phyloP scores from a whole-genome alignment of 2,329 filamentous ascomycete genomes.

The Scortechinia acanthostroma region DNA sequence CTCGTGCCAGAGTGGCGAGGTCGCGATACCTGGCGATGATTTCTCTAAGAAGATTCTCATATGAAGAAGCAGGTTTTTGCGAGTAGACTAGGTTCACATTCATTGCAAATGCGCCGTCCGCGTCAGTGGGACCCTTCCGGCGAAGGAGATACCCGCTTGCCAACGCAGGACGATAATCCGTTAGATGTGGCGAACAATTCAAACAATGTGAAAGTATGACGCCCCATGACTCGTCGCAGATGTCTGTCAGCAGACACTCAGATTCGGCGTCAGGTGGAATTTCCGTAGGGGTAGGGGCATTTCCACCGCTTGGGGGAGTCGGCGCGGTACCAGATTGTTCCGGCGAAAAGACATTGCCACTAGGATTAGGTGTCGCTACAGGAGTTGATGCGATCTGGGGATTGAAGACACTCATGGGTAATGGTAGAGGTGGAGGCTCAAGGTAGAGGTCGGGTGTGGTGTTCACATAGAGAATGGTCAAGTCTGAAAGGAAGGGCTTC shows the following conservation, averaged over 20 bases:
- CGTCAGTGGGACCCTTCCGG: slow-evolving; percentile 26
- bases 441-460: slow-evolving; percentile 21
- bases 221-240: slow-evolving; percentile 51
- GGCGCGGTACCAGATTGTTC: slow-evolving; percentile 28
- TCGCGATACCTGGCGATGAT: slow-evolving; percentile 32
- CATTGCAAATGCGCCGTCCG: slow-evolving; percentile 27
- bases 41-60: slow-evolving; percentile 27
- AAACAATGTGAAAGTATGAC: slow-evolving; percentile 41
- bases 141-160: slow-evolving; percentile 36
- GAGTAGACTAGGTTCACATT: slow-evolving; percentile 29
- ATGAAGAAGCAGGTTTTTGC: slow-evolving; percentile 12
- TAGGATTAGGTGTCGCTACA: slow-evolving; percentile 24
- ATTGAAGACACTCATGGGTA: slow-evolving; percentile 20
- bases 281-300: slow-evolving; percentile 20
- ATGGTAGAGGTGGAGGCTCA: slow-evolving; percentile 17
- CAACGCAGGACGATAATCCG: slow-evolving; percentile 26
- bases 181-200: slow-evolving; percentile 26
- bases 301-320: slow-evolving; percentile 16
- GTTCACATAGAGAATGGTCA: slow-evolving; percentile 22
- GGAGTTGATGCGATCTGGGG: slow-evolving; percentile 22
- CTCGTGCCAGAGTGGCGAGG: slow-evolving; percentile 27
- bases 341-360: slow-evolving; percentile 16
- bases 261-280: slow-evolving; percentile 33
- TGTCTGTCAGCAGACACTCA: slow-evolving; percentile 46
- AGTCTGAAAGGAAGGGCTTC: slow-evolving; percentile 19